A percentile compares a stretch with the other conserved stretches of the same genome.
These are phyloP conservation scores for Pythium pyrilobum DNA, from an alignment of 352 stramenopile species.

Conservation along the genomic window DNA sequence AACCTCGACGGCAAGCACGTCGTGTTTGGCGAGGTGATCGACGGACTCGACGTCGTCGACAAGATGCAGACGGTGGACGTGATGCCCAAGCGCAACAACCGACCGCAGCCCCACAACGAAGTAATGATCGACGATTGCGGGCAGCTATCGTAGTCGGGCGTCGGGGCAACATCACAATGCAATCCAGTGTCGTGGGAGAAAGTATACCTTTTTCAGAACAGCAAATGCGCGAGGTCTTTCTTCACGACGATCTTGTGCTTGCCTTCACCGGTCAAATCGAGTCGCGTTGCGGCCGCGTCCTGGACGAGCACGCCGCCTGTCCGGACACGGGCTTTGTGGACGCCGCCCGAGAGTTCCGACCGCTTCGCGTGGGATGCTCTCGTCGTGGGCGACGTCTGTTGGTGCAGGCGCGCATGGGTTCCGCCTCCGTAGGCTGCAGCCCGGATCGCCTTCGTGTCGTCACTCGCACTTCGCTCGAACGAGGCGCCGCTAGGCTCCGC, in stretches of 20 bases:
- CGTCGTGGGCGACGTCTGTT: constrained; percentile 26
- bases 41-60: constrained; percentile 70
- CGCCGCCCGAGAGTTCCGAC: constrained; percentile 42
- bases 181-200: not conserved
- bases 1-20: constrained; percentile 94
- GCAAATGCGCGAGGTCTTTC: constrained; percentile 52
- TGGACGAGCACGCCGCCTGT: constrained; percentile 25
- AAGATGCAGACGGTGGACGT: constrained; percentile 63
- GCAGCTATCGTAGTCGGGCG: constrained; percentile 26
- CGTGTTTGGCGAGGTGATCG: constrained; percentile 94
- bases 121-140: constrained; percentile 65
- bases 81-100: constrained; percentile 36
- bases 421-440: constrained; percentile 40
- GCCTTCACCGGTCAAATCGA: constrained; percentile 16
- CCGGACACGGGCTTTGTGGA: constrained; percentile 51
- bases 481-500: not conserved
- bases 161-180: not conserved
- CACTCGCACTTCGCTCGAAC: not conserved
- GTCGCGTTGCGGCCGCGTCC: constrained; percentile 9
- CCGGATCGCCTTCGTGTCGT: constrained; percentile 21
- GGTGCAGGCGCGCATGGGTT: constrained; percentile 28
- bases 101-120: constrained; percentile 47
- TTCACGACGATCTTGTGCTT: constrained; percentile 65
- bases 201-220: too few relatives aligned
- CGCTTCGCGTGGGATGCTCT: constrained; percentile 36